Base-by-base conservation (phyloP, 345 rosid genomes). In the Tarenaya hassleriana region DNA sequence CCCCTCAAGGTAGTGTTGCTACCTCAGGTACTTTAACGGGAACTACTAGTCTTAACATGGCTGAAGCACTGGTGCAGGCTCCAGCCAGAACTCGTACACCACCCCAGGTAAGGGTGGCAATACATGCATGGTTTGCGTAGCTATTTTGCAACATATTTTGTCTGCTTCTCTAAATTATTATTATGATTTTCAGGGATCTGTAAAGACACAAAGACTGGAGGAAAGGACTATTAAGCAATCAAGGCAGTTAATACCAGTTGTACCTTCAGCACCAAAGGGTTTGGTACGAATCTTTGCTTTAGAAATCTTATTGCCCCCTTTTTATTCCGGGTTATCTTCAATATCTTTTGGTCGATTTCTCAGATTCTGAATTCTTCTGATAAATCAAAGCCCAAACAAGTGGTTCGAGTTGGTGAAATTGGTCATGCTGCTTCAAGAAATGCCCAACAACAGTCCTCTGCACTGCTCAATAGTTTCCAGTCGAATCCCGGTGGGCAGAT, bases 1-100 rank as follows among this genome's bases (percentile, higher is more conserved):
- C 68, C 20, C 68, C 61, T 2, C 79, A 70, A 55, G 52, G 75
- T 57, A 56, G 52, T 60, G 43, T 52, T 62, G 34, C 67, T 35
- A 38, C 73, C 41, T 32, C 72, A 0, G 56, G 44, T 47, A 58
- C 77, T 49, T 50, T 32, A 47, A 13, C 48, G 11, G 83, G 75
- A 18, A 39, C 70, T 12, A 24, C 77, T 44, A 75, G 71, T 70
- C 90, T 84, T 20, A 88, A 88, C 62, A 88, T 88, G 96, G 96
- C 96, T 69, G 96, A 84, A 76, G 82, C 96, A 40, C 61, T 88
- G 75, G 83, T 78, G 58, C 94, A 84, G 60, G 86, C 79, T 73
- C 88, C 96, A 1, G 51, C 75, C 48, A 76, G 77, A 59, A 63
- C 73, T 15, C 82, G 45, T 10, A 63, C 83, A 45, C 67, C 75